phyloP scores from a whole-genome alignment of 805 yeast species.

The Candida schatavii region DNA sequence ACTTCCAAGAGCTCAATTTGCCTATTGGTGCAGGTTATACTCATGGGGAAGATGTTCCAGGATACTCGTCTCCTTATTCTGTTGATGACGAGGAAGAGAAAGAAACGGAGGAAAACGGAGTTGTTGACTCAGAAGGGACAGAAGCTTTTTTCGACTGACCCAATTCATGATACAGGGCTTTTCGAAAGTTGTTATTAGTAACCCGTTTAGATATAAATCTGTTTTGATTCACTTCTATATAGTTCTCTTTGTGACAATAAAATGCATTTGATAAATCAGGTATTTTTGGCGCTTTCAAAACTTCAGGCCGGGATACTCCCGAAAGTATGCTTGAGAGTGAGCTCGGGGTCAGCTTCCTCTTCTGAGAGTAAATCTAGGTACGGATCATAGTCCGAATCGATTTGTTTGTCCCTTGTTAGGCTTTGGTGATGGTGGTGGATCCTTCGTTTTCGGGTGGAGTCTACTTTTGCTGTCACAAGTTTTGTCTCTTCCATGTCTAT shows the following conservation, averaged over 20 bases:
- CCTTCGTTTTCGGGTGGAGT: not conserved
- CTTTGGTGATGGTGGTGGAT: not conserved
- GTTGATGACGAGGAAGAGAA: constrained; percentile 1
- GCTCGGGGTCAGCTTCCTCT: constrained; percentile 8
- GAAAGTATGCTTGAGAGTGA: not conserved
- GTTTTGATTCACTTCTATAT: too few species aligned
- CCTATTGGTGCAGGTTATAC: not conserved
- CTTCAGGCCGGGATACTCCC: too few species aligned
- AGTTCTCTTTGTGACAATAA: too few species aligned
- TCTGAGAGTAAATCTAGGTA: constrained; percentile 23
- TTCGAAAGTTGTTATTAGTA: too few species aligned
- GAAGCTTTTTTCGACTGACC: not conserved
- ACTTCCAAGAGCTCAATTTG: not conserved
- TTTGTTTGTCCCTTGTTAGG: constrained; percentile 13
- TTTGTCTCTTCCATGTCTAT: not conserved
- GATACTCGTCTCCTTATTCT: constrained; percentile 24
- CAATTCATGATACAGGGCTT: too few species aligned
- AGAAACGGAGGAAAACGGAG: not conserved
- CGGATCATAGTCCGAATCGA: constrained; percentile 25
- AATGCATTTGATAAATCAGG: too few species aligned
- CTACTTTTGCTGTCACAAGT: not conserved
- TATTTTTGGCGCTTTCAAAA: too few species aligned
- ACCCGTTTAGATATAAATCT: too few species aligned
- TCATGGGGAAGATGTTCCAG: constrained; percentile 22
- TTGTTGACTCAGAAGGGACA: not conserved